These are phyloP conservation scores for Colletotrichum brevisporum DNA, from an alignment of 2,329 filamentous ascomycete genomes.

Conservation along the genomic window DNA sequence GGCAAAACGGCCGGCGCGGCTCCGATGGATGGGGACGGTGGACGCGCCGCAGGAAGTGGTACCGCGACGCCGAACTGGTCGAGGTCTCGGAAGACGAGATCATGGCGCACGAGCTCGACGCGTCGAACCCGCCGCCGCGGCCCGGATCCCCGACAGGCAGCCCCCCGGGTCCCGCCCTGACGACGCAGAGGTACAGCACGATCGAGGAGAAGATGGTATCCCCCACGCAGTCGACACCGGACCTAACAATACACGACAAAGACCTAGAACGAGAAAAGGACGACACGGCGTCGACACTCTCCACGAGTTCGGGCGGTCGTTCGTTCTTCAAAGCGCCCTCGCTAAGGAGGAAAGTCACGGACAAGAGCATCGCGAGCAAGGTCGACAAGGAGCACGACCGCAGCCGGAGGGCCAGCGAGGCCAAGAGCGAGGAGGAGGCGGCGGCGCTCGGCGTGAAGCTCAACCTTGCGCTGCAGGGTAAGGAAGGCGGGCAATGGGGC, in stretches of 20 bases:
- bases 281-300: slow-evolving; percentile 62
- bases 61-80: slow-evolving; percentile 93
- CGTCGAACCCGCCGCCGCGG: slow-evolving; percentile 23
- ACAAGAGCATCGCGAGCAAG: slow-evolving; percentile 45
- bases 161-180: slow-evolving; percentile 32
- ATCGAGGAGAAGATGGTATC: slow-evolving; percentile 55
- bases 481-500: slow-evolving; percentile 77
- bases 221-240: slow-evolving; percentile 45
- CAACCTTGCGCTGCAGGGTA: slow-evolving; percentile 67
- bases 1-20: slow-evolving; percentile 88
- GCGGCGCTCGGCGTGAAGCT: slow-evolving; percentile 60
- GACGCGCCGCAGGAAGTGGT: slow-evolving; percentile 95
- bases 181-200: slow-evolving; percentile 52
- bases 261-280: slow-evolving; percentile 47
- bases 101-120: slow-evolving; percentile 37
- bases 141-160: slow-evolving; percentile 29
- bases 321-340: slow-evolving; percentile 60
- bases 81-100: slow-evolving; percentile 69
- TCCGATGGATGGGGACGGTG: slow-evolving; percentile 95
- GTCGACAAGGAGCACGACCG: slow-evolving; percentile 51
- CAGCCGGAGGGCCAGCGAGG: slow-evolving; percentile 56
- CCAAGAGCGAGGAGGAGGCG: slow-evolving; percentile 59
- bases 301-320: slow-evolving; percentile 59
- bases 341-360: slow-evolving; percentile 56
- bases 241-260: slow-evolving; percentile 29